phyloP scores from a whole-genome alignment of 75 land plant species.

The Pinus albicaulis region DNA sequence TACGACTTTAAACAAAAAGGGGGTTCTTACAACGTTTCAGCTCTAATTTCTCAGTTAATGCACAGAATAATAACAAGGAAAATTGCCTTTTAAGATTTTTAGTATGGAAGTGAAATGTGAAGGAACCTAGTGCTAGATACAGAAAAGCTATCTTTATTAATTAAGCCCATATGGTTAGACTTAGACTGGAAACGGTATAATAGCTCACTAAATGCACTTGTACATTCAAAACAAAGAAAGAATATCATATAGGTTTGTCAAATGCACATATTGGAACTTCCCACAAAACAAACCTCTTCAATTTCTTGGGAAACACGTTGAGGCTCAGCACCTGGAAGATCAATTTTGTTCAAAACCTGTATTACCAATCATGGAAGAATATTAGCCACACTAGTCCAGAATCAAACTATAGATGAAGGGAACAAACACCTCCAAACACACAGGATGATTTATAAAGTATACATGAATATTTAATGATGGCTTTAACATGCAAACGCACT shows the following conservation, averaged over 20 bases:
- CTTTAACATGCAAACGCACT: no score
- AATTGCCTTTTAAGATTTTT: background rate
- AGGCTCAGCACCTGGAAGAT: slow-evolving; percentile 98
- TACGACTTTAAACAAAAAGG: slow-evolving; percentile 4
- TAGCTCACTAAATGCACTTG: background rate
- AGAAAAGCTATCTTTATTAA: background rate
- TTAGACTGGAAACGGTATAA: background rate
- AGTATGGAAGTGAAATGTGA: background rate
- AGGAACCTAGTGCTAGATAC: background rate
- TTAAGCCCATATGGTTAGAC: background rate
- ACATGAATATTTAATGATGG: background rate
- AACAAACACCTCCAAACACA: background rate
- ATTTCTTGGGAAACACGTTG: slow-evolving; percentile 80
- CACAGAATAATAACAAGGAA: background rate
- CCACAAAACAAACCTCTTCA: slow-evolving; percentile 70
- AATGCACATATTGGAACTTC: slow-evolving; percentile 5
- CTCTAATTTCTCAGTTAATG: background rate
- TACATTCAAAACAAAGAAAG: background rate
- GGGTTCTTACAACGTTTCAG: slow-evolving; percentile 1
- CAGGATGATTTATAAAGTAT: background rate
- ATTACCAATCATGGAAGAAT: background rate
- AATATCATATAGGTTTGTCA: background rate
- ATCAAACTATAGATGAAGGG: background rate
- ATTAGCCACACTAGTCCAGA: background rate
- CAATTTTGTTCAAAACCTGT: slow-evolving; percentile 95